Base-by-base conservation (phyloP, 352 stramenopile species). In the Phytophthora sansomeana region DNA sequence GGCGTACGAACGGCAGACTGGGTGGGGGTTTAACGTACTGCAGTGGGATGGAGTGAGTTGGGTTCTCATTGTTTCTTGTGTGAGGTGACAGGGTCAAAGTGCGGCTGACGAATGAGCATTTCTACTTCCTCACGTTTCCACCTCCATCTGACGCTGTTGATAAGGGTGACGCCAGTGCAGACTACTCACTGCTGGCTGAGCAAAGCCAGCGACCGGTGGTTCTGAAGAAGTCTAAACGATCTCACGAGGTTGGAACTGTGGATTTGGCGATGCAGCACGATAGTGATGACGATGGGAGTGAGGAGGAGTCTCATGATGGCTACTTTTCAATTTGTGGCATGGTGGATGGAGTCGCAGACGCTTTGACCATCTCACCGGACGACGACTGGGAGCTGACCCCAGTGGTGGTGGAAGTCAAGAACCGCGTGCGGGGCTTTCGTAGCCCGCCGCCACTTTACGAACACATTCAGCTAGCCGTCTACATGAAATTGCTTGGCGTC, bases 261-360 rank as follows among this genome's bases (percentile, higher is more conserved):
- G 32, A 67, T 10, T 24, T 60, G 47, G 62, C 52, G 19, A 53
- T 19, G 24, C 28, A 57, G 21, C 13, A 44, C 16, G 35, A 30
- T 0, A 36, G 44, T 24, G 39, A 43, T 7, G 35, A 24, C 3
- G 17, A 72, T 8, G 46, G 28, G 0, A 13, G 63, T 5, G 32
- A 55, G 13, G 30, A 72, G 16, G 35, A 32, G 6, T 46, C 42
- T 6, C 5, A 30, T 17, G 53, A 47, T 30, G 71, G 69, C 42
- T 85, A 81, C 35, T 93, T 93, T 54, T 85, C 80, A 11, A 89
- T 94, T 35, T 92, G 83, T 42, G 86, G 86, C 19, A 92, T 92
- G 86, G 80, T 94, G n/a, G 86, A 94, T 43, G 86, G 86, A 19
- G 68, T 92, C 26, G 65, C 81, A 11, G 86, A 94, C 63, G 58